Percentiles rank a stretch among this genome's conserved stretches.
These are phyloP conservation scores for Sutorius eximius DNA, from an alignment of 1,284 basidiomycete genomes.

Conservation along the genomic window DNA sequence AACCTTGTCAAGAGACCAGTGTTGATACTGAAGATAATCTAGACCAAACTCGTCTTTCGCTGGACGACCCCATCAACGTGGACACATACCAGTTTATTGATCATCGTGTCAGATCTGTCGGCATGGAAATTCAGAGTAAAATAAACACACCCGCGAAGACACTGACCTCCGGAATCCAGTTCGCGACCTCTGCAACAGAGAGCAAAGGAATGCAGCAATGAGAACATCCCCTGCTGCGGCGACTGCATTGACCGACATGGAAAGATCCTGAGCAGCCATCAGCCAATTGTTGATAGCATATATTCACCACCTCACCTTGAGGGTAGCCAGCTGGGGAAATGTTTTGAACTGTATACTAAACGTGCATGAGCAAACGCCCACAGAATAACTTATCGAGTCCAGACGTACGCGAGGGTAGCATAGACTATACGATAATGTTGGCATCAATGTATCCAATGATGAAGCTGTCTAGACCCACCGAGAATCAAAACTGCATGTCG, in stretches of 20 bases:
- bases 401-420: slow-evolving; percentile 39
- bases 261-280: slow-evolving; percentile 36
- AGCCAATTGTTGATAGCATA: neutral
- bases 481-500: slow-evolving; percentile 14
- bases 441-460: neutral
- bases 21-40: slow-evolving; percentile 53
- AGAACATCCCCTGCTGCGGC: slow-evolving; percentile 60
- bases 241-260: slow-evolving; percentile 57
- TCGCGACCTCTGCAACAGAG: slow-evolving; percentile 51
- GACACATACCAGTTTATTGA: slow-evolving; percentile 43
- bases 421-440: slow-evolving; percentile 36
- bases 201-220: slow-evolving; percentile 53
- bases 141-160: neutral
- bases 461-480: slow-evolving; percentile 17
- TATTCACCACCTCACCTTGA: slow-evolving; percentile 25
- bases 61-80: neutral
- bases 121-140: neutral
- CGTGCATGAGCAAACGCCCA: neutral
- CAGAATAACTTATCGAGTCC: neutral
- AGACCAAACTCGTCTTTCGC: neutral
- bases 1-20: slow-evolving; percentile 45
- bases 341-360: slow-evolving; percentile 37
- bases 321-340: slow-evolving; percentile 39
- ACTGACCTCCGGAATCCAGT: slow-evolving; percentile 56
- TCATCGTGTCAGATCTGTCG: slow-evolving; percentile 47